phyloP scores from a whole-genome alignment of 176 grass and related monocot species.

The Hordeum marinum region DNA sequence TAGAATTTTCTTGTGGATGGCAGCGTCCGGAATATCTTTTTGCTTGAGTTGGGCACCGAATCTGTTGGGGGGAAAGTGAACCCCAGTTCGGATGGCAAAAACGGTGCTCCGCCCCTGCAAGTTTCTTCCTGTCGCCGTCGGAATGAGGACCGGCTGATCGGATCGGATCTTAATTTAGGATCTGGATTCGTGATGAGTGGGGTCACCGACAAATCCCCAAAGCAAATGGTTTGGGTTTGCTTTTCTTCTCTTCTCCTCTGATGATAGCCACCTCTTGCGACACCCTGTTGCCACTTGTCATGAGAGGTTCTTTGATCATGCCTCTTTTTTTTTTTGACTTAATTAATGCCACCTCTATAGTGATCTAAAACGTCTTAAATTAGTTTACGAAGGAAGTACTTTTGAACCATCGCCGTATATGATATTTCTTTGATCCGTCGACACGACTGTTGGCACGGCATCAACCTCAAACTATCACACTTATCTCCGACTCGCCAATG shows the following conservation, averaged over 20 bases:
- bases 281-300: slow-evolving; percentile 9
- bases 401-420: too few relatives aligned
- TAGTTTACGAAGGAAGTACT: too few relatives aligned
- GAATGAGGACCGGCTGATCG: neutral
- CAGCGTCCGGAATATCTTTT: neutral
- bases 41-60: neutral
- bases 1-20: neutral
- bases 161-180: slow-evolving; percentile 27
- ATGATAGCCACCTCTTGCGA: neutral
- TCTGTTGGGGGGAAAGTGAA: neutral
- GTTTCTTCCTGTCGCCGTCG: slow-evolving; percentile 13
- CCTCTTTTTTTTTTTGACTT: too few relatives aligned
- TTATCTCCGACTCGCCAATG: too few relatives aligned
- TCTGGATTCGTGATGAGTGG: slow-evolving; percentile 5
- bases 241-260: neutral
- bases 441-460: too few relatives aligned
- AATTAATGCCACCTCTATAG: too few relatives aligned
- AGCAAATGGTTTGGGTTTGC: neutral
- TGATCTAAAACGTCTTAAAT: too few relatives aligned
- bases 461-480: too few relatives aligned
- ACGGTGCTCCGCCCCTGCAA: neutral
- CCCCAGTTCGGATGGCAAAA: neutral
- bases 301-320: neutral
- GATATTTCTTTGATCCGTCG: too few relatives aligned
- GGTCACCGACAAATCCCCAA: slow-evolving; percentile 5